Conservation (phyloP, 2,329 filamentous ascomycete species). For the Thermomyces lanuginosus region DNA sequence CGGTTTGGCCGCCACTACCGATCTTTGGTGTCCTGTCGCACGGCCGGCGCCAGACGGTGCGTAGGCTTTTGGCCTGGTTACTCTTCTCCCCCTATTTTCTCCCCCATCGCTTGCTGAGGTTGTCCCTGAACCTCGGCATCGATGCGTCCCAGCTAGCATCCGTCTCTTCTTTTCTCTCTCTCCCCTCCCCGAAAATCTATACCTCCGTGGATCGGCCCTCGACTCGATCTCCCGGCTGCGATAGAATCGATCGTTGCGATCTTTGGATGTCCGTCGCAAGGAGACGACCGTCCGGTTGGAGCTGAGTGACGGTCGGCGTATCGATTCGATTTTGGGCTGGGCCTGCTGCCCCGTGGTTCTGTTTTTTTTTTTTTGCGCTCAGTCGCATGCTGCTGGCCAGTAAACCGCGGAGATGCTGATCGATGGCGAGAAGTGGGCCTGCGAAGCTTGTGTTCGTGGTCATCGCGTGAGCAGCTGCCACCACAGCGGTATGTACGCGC, state of each 20-base stretch:
- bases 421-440: slow-evolving; percentile 94
- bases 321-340: too few relatives aligned
- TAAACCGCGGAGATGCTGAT: slow-evolving; percentile 50
- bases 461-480: slow-evolving; percentile 98
- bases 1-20: slow-evolving; percentile 29
- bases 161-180: slow-evolving; percentile 1
- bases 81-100: slow-evolving; percentile 3
- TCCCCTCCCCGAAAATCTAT: slow-evolving; percentile 1
- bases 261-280: not conserved
- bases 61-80: slow-evolving; percentile 25
- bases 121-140: not conserved
- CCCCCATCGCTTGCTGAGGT: slow-evolving; percentile 8
- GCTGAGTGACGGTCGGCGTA: too few relatives aligned
- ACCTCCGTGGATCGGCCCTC: not conserved
- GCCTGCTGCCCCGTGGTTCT: not conserved
- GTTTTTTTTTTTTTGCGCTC: slow-evolving; percentile 13
- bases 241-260: slow-evolving; percentile 1
- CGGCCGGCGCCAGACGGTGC: slow-evolving; percentile 31
- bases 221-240: not conserved
- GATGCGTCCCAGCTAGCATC: too few relatives aligned
- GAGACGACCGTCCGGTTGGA: too few relatives aligned
- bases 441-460: slow-evolving; percentile 92
- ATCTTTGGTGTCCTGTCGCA: slow-evolving; percentile 31
- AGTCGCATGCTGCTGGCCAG: slow-evolving; percentile 25
- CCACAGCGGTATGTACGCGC: slow-evolving; percentile 60